phyloP scores from a whole-genome alignment of 495 filamentous ascomycete species.

The Penicillium tannophilum region DNA sequence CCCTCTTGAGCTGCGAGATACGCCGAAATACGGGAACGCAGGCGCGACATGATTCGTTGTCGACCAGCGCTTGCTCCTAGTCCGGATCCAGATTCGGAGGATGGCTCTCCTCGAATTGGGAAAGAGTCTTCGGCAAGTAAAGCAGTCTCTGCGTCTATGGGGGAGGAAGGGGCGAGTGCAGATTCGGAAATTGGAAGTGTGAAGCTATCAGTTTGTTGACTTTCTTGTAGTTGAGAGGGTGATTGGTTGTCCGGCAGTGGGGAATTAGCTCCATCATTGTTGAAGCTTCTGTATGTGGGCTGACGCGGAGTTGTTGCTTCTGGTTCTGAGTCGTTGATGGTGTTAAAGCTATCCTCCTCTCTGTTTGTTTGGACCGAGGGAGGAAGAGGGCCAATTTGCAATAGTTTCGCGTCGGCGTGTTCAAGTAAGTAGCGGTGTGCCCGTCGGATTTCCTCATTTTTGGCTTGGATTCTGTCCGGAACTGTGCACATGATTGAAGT shows the following conservation, averaged over 20 bases:
- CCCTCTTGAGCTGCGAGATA: slow-evolving; percentile 12
- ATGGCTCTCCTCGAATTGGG: too few species aligned
- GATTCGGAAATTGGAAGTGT: slow-evolving; percentile 26
- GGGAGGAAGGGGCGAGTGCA: slow-evolving; percentile 16
- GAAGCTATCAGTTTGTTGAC: slow-evolving; percentile 17
- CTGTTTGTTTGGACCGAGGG: slow-evolving; percentile 29
- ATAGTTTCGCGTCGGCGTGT: slow-evolving; percentile 17
- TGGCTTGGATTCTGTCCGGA: slow-evolving; percentile 13
- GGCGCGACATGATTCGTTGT: slow-evolving; percentile 5
- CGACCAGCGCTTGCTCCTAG: not conserved
- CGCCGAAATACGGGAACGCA: slow-evolving; percentile 3
- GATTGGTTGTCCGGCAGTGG: not conserved
- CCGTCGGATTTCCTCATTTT: slow-evolving; percentile 29
- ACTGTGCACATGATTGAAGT: not conserved
- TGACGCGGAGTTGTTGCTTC: not conserved
- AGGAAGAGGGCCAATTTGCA: slow-evolving; percentile 37
- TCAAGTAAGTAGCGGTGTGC: slow-evolving; percentile 33
- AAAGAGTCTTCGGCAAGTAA: not conserved
- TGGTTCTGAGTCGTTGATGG: not conserved
- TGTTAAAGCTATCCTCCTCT: slow-evolving; percentile 5
- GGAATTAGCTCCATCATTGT: not conserved
- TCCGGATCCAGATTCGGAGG: not conserved
- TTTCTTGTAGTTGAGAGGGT: slow-evolving; percentile 10
- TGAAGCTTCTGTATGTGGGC: not conserved
- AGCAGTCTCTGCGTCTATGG: not conserved